Evolutionary conservation across 768 basidiomycete genomes (phyloP).

Genomic region (Lactifluus volemus): DNA sequence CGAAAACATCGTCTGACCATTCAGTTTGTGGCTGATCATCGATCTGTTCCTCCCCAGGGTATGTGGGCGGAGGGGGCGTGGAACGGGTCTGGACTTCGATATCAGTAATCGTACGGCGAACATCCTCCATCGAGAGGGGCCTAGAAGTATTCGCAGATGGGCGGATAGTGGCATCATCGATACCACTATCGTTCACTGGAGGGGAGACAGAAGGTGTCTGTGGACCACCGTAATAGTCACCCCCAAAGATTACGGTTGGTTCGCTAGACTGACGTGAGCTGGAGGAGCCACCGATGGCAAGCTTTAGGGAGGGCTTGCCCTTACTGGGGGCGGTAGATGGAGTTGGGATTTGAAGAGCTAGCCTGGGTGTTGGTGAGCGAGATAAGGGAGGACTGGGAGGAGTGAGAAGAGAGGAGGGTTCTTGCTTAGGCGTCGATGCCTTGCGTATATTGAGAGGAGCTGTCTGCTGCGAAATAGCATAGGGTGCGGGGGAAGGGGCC

Average conservation of each 20-base stretch:
- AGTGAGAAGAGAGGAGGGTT: slow-evolving; percentile 6
- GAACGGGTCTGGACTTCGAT: slow-evolving; percentile 29
- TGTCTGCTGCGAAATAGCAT: slow-evolving; percentile 25
- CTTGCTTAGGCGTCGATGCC: slow-evolving; percentile 19
- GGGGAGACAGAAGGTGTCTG: slow-evolving; percentile 15
- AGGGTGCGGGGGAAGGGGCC: slow-evolving; percentile 34
- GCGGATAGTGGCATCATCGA: slow-evolving; percentile 35
- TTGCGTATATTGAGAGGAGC: slow-evolving; percentile 38
- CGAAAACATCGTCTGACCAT: slow-evolving; percentile 66
- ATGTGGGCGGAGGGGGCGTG: slow-evolving; percentile 26
- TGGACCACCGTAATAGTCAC: slow-evolving; percentile 21
- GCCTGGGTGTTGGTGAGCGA: slow-evolving; percentile 23
- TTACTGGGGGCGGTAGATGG: slow-evolving; percentile 6
- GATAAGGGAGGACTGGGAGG: slow-evolving; percentile 20
- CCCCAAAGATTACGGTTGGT: slow-evolving; percentile 1
- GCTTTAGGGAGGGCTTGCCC: slow-evolving; percentile 20
- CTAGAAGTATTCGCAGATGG: slow-evolving; percentile 24
- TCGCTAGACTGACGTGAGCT: background rate
- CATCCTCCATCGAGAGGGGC: slow-evolving; percentile 20
- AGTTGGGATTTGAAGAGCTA: slow-evolving; percentile 28
- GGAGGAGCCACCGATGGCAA: slow-evolving; percentile 7
- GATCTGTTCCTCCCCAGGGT: slow-evolving; percentile 25
- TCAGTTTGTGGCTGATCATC: slow-evolving; percentile 31
- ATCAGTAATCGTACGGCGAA: slow-evolving; percentile 21
- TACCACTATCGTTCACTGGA: slow-evolving; percentile 26